phyloP scores from a whole-genome alignment of 345 rosid genomes.

The Salix caprea region DNA sequence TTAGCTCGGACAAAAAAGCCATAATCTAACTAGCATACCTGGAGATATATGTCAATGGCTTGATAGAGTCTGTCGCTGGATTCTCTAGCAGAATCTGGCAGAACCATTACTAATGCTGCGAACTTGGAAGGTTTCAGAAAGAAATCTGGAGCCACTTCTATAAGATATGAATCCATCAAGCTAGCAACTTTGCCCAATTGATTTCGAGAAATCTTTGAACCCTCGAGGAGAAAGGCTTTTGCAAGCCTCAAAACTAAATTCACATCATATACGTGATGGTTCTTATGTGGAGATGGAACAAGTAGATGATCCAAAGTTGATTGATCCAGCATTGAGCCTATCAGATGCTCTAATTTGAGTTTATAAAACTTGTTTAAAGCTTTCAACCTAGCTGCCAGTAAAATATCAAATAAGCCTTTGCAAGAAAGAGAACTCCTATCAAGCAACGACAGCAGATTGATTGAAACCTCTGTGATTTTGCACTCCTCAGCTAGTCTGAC shows the following conservation, averaged over 20 bases:
- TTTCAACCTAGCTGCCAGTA: slow-evolving; percentile 24
- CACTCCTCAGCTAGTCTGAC: slow-evolving; percentile 24
- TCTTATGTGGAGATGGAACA: slow-evolving; percentile 23
- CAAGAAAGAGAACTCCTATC: slow-evolving; percentile 35
- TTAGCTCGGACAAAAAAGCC: not conserved
- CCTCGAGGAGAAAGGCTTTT: slow-evolving; percentile 24
- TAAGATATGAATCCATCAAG: slow-evolving; percentile 43
- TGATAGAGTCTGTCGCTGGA: slow-evolving; percentile 37
- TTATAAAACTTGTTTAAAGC: slow-evolving; percentile 15
- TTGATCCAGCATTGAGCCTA: slow-evolving; percentile 45
- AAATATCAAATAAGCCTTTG: slow-evolving; percentile 36
- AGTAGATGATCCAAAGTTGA: slow-evolving; percentile 45
- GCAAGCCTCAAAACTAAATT: slow-evolving; percentile 44
- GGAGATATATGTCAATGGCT: slow-evolving; percentile 46
- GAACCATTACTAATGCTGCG: slow-evolving; percentile 25
- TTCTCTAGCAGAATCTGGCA: slow-evolving; percentile 46
- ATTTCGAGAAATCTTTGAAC: not conserved
- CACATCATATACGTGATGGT: slow-evolving; percentile 39
- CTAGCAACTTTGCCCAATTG: slow-evolving; percentile 33
- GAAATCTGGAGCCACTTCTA: slow-evolving; percentile 50
- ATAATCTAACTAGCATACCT: slow-evolving; percentile 28
- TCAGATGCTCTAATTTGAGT: slow-evolving; percentile 36
- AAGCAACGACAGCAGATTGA: slow-evolving; percentile 32
- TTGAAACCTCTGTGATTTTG: slow-evolving; percentile 21
- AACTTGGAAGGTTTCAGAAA: slow-evolving; percentile 35